Evolutionary conservation across 129 eudicot species (phyloP).

Genomic region (Artemisia argyi): DNA sequence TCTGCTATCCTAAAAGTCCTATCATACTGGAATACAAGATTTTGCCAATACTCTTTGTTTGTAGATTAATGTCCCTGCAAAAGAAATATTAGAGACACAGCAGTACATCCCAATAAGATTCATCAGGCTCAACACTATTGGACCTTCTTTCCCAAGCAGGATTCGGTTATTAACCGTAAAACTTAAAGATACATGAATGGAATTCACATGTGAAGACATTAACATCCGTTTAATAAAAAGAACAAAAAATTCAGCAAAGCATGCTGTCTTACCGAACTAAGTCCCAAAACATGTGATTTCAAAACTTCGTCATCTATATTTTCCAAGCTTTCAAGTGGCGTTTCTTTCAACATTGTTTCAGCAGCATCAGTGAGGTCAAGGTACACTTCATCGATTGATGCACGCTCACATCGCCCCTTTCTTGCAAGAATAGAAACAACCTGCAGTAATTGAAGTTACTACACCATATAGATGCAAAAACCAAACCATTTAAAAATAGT

Average conservation of each 20-base stretch:
- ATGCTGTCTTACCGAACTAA: conserved; percentile 41
- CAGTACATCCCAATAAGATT: too few species aligned
- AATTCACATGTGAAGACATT: neutral
- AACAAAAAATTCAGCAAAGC: conserved; percentile 5
- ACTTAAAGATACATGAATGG: neutral
- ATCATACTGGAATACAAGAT: too few species aligned
- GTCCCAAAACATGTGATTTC: conserved; percentile 80
- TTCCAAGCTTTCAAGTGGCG: conserved; percentile 61
- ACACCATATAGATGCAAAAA: conserved; percentile 7
- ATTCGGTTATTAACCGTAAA: neutral
- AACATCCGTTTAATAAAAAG: neutral
- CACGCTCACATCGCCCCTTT: conserved; percentile 94
- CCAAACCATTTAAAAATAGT: neutral
- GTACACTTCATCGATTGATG: conserved; percentile 98
- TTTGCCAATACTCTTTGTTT: too few species aligned
- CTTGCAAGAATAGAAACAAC: conserved; percentile 88
- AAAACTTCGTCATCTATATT: conserved; percentile 71
- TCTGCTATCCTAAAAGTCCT: too few species aligned
- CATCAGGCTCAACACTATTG: too few species aligned
- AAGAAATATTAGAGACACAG: too few species aligned
- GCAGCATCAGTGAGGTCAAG: conserved; percentile 95
- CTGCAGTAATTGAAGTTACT: conserved; percentile 36
- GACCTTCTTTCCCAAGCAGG: too few species aligned
- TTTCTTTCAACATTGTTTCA: conserved; percentile 73
- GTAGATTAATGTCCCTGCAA: too few species aligned